Evolutionary conservation across 345 rosid genomes (phyloP).

Genomic region (Reutealis trisperma): DNA sequence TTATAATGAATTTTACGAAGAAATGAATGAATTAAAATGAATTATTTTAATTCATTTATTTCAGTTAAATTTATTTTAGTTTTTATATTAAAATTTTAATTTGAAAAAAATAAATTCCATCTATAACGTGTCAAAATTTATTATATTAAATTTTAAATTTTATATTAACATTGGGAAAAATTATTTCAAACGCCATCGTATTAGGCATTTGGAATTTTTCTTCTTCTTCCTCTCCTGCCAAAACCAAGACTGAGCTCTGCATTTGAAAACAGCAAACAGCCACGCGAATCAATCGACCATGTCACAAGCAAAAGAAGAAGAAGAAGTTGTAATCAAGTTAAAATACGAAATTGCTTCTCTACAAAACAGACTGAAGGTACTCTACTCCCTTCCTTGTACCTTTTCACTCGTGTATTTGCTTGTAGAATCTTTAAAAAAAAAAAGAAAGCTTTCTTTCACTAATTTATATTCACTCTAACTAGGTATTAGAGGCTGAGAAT

Average conservation of each 20-base stretch:
- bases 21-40: no score
- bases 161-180: background rate
- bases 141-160: no score
- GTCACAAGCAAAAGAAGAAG: background rate
- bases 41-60: no score
- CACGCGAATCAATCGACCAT: background rate
- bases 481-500: slow-evolving; percentile 73
- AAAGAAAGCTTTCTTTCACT: background rate
- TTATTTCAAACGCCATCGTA: background rate
- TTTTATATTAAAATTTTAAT: no score
- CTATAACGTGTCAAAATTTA: no score
- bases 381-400: background rate
- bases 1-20: no score
- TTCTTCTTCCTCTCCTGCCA: background rate
- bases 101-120: no score
- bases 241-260: background rate
- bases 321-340: slow-evolving; percentile 10
- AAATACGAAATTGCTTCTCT: slow-evolving; percentile 29
- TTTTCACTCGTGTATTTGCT: background rate
- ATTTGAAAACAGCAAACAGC: background rate
- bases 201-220: no score
- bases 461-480: slow-evolving; percentile 7
- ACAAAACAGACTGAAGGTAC: slow-evolving; percentile 28
- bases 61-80: no score
- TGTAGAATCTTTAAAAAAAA: no score